A percentile compares a stretch with the other conserved stretches of the same genome.
These are phyloP conservation scores for Daedaleopsis nitida DNA, from an alignment of 768 basidiomycete genomes.

Conservation along the genomic window DNA sequence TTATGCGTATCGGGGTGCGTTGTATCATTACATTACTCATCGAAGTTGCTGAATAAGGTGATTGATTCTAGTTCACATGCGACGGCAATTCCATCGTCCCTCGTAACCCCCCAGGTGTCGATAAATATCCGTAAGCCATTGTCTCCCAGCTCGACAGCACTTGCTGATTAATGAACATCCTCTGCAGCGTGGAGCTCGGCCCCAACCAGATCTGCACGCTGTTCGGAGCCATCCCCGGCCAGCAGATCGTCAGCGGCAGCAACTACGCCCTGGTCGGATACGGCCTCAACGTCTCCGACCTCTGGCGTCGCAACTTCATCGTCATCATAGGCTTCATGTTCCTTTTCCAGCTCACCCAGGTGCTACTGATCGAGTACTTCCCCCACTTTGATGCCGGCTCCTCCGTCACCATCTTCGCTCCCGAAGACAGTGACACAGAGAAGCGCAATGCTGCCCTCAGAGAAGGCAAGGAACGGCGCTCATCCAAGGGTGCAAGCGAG, in stretches of 20 bases:
- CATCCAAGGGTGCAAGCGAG: slow-evolving; percentile 12
- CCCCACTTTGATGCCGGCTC: slow-evolving; percentile 55
- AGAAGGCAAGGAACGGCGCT: slow-evolving; percentile 50
- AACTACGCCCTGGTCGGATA: slow-evolving; percentile 64
- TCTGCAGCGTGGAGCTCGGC: slow-evolving; percentile 48
- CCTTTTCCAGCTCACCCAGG: slow-evolving; percentile 69
- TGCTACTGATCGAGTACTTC: slow-evolving; percentile 65
- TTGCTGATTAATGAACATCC: slow-evolving; percentile 16
- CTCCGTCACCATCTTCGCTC: slow-evolving; percentile 60
- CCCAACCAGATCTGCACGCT: slow-evolving; percentile 80
- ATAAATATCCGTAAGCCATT: slow-evolving; percentile 60
- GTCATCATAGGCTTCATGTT: slow-evolving; percentile 73
- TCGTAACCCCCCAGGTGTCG: slow-evolving; percentile 55
- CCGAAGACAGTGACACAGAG: slow-evolving; percentile 56
- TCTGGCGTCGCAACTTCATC: slow-evolving; percentile 71
- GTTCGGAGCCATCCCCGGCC: slow-evolving; percentile 63
- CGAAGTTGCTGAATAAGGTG: too few species aligned
- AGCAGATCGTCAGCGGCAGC: slow-evolving; percentile 54
- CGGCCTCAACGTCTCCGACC: slow-evolving; percentile 47
- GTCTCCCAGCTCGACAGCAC: slow-evolving; percentile 20
- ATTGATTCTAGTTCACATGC: slow-evolving; percentile 51
- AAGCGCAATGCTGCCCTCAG: slow-evolving; percentile 54
- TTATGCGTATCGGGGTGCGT: slow-evolving; percentile 64
- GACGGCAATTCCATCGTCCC: slow-evolving; percentile 69
- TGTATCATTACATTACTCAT: slow-evolving; percentile 10